These are phyloP conservation scores for Trichoderma atrobrunneum DNA, from an alignment of 2,329 filamentous ascomycete species.

Conservation along the genomic window DNA sequence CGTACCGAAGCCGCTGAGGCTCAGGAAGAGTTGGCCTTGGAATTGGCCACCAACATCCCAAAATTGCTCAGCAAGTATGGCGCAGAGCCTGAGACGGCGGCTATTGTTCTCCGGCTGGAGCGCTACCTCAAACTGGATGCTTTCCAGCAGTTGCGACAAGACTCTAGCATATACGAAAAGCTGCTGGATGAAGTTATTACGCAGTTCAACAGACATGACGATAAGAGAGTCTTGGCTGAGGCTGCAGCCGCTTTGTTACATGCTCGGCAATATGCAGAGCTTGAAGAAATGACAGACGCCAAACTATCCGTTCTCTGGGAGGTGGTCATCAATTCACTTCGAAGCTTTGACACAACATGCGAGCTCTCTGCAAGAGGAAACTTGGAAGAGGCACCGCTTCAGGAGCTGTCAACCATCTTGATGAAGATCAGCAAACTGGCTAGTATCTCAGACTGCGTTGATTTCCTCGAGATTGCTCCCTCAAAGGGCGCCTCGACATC, in stretches of 20 bases:
- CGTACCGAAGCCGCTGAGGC: conserved; percentile 65
- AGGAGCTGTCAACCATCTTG: conserved; percentile 69
- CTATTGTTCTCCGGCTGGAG: conserved; percentile 79
- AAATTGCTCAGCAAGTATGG: conserved; percentile 89
- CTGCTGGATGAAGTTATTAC: conserved; percentile 89
- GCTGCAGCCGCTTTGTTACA: conserved; percentile 80
- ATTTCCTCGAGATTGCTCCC: conserved; percentile 65
- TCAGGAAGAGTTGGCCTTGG: conserved; percentile 74
- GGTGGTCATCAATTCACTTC: conserved; percentile 70
- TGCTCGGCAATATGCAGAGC: conserved; percentile 80
- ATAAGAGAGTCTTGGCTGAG: conserved; percentile 79
- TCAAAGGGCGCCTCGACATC: conserved; percentile 47
- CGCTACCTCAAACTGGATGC: conserved; percentile 82
- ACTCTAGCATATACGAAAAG: conserved; percentile 73
- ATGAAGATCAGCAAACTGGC: conserved; percentile 79
- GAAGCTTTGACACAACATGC: conserved; percentile 66
- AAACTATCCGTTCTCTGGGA: conserved; percentile 86
- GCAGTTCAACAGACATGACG: conserved; percentile 90
- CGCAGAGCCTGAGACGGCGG: conserved; percentile 80
- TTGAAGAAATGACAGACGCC: conserved; percentile 78
- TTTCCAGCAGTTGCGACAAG: conserved; percentile 85
- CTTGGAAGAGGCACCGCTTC: conserved; percentile 62
- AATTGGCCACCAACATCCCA: conserved; percentile 76
- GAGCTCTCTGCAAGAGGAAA: conserved; percentile 71
- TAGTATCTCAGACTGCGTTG: conserved; percentile 73